Evolutionary conservation across 495 filamentous ascomycete genomes (phyloP), one percentile per base, ranked within the genome.

Genomic region (Trypethelium eluteriae): DNA sequence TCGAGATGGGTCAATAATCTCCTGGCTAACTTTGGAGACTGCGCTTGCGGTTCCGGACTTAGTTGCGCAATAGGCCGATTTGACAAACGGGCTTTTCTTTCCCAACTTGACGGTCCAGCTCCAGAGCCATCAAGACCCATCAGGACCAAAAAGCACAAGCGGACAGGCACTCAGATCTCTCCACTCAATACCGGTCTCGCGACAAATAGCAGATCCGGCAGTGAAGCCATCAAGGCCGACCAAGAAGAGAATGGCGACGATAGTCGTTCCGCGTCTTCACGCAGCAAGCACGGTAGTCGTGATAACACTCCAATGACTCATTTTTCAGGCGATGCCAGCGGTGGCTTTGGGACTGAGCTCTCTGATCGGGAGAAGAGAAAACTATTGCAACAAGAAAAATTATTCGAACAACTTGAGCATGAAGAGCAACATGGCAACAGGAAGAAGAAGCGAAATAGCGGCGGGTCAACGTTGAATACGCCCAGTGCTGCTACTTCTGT

Each of bases 301-400:
- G 92, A 96, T 70, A 79, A 91, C 73, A 95, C 91, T 6, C 92
- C 91, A 0, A 81, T 77, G 72, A 66, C 80, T 78, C 70, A 83
- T 77, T 66, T 84, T 77, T 71, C 83, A 75, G 67, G 82, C 76
- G 69, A 81, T 71, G 62, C 64, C 39, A 66, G 36, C n/a, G 66
- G 50, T 70, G 83, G 72, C 77, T 81, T 77, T 61, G 86, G 78
- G 70, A 78, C 78, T 2, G 91, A 90, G 72, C 81, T 91, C 4
- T 94, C 92, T 4, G 91, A 89, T 66, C 85, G 93, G 16, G 93
- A 97, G 70, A 90, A 90, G 75, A 85, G 90, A 49, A 97, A 97
- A 73, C 85, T 96, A 36, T 87, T 89, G 25, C 88, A 89, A 75
- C 82, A 91, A 16, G 92, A 97, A 73, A 89, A 90, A 72, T 84